Evolutionary conservation across 2,329 filamentous ascomycete genomes (phyloP).

Genomic region (Sporothrix sp.): DNA sequence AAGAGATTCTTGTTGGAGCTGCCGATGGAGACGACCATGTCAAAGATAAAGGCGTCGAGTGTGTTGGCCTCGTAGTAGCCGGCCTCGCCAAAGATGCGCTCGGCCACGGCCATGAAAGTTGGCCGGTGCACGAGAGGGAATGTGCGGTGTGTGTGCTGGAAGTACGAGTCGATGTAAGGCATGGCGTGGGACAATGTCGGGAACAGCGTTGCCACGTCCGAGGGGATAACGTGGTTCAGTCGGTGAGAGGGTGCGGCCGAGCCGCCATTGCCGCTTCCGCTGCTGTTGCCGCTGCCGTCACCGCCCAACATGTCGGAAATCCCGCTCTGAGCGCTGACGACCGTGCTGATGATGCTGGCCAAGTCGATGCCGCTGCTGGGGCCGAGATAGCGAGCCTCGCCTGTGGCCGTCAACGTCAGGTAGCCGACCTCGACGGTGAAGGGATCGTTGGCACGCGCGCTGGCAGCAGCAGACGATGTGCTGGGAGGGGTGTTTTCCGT

Average conservation of each 20-base stretch:
- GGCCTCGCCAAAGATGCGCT: not conserved
- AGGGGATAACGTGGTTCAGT: not conserved
- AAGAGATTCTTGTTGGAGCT: slow-evolving; percentile 10
- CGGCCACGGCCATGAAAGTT: not conserved
- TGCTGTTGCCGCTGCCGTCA: too few relatives aligned
- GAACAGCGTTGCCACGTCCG: not conserved
- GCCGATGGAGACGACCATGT: slow-evolving; percentile 15
- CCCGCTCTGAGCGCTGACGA: slow-evolving; percentile 1
- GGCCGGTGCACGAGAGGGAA: not conserved
- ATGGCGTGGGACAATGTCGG: not conserved
- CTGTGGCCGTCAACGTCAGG: slow-evolving; percentile 5
- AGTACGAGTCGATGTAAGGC: not conserved
- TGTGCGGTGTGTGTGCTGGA: not conserved
- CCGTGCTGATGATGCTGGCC: slow-evolving; percentile 8
- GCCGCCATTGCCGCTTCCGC: not conserved
- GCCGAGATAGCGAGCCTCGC: slow-evolving; percentile 15
- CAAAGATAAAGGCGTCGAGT: slow-evolving; percentile 11
- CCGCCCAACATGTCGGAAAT: not conserved
- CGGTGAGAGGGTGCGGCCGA: not conserved
- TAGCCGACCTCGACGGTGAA: slow-evolving; percentile 8
- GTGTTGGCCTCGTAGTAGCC: slow-evolving; percentile 3
- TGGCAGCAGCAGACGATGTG: not conserved
- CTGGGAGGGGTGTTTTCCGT: not conserved
- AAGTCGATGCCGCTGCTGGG: slow-evolving; percentile 15
- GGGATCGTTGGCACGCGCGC: not conserved